Evolutionary conservation across 148 eudicot species (phyloP), one percentile per base, ranked within the genome.

Genomic region (Linanthus parryae): DNA sequence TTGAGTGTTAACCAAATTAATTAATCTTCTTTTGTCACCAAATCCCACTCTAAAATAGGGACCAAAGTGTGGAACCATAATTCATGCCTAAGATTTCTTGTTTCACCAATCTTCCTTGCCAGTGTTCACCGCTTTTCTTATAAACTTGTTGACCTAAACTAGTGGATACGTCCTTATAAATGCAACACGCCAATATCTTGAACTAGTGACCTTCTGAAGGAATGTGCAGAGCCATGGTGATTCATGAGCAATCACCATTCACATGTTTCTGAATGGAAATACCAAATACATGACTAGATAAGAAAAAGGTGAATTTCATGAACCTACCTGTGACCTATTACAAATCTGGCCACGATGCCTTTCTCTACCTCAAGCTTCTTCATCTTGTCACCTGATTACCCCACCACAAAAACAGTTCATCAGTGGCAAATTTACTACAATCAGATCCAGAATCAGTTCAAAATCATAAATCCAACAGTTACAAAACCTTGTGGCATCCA

Each of bases 401-500:
- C 55, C 14, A 35, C 25, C 24, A 33, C 19, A 20, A 21, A 29
- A 31, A 7, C 42, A 31, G 7, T 16, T n/a, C 15, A 2, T 21
- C 21, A 7, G 7, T 18, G 19, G 33, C 16, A 20, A 21, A 45
- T 22, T 12, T 40, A 8, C 40, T 47, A 15, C 0, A 40, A 23
- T 30, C 14, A 19, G 22, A 45, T 48, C n/a, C 44, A 58, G 30
- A 34, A 25, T 55, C 21, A 18, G 13, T 16, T 27, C n/a, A 50
- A 52, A 30, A 15, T 4, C 46, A 39, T 12, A 33, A 23, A 66
- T 18, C 47, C 39, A 13, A 61, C 21, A 34, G n/a, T n/a, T n/a
- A n/a, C n/a, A n/a, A n/a, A 69, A 82, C 97, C 97, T 85, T 85
- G 87, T 44, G 84, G 95, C 90, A 89, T 82, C 97, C 97, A 89